Base-by-base conservation (phyloP, 306 rosid genomes). In the Ormosia emarginata region DNA sequence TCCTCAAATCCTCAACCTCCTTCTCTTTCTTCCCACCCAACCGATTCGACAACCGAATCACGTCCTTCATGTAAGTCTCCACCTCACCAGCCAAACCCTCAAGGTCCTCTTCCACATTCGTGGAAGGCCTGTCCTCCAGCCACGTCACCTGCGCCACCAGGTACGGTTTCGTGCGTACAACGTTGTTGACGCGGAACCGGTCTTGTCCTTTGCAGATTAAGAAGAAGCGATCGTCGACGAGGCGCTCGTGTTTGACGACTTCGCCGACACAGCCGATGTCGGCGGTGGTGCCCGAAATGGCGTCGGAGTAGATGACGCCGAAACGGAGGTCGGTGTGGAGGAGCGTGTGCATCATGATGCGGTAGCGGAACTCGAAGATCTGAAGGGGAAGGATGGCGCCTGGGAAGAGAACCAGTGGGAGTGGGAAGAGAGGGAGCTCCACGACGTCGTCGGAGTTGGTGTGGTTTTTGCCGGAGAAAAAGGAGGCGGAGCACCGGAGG, bases 351-450 rank as follows among this genome's bases (percentile, higher is more conserved):
- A 93, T 96, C 99, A 96, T 96, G 82, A 95, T 91, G 24, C 99
- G 93, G 91, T 95, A 95, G 2, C 99, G 97, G 85, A 95, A 92
- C 90, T 95, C 99, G 71, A 95, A 95, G 97, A 95, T 95, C 94
- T 95, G 98, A 24, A 96, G 66, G 2, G 99, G 99, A 11, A 96
- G 93, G 33, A 93, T 91, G 0, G 99, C 98, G 39, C 99, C 99
- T 1, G 99, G 99, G 86, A 96, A 96, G 75, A 96, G 97, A 1
- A 96, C 98, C 0, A 96, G 83, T 0, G 98, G 97, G 3, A 96
- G 87, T 3, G 99, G 99, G 30, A 96, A 96, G 5, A 96, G 90
- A 1, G 99, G 99, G 39, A 96, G 97, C 81, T 96, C 98, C 0
- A 94, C 96, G 67, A 87, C 85, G 81, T 96, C 98, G 69, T 85